Conservation (phyloP, 2,329 filamentous ascomycete species). For the Ilyonectria robusta region DNA sequence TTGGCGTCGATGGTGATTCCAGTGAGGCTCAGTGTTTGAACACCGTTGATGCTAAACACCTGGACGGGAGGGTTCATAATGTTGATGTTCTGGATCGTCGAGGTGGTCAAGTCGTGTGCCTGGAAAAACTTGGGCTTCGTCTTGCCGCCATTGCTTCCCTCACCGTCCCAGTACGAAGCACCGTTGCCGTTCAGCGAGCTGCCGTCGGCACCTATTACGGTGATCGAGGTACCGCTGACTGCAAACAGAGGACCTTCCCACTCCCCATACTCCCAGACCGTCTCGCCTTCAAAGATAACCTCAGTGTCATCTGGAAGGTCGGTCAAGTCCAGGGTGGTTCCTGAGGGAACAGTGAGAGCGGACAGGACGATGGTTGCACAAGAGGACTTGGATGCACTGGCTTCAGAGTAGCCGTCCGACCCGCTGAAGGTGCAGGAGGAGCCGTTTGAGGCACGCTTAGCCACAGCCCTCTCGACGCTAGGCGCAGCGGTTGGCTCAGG, state of each 20-base stretch:
- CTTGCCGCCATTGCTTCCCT: constrained; percentile 31
- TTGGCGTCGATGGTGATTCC: constrained; percentile 24
- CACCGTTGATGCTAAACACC: constrained; percentile 27
- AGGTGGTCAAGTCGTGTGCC: constrained; percentile 26
- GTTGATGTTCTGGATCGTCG: constrained; percentile 23
- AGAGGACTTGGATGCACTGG: constrained; percentile 21
- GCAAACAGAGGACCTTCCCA: constrained; percentile 26
- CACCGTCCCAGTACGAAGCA: constrained; percentile 25
- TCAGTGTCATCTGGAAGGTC: constrained; percentile 20
- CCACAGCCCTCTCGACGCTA: background rate
- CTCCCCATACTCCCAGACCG: constrained; percentile 21
- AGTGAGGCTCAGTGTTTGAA: constrained; percentile 19
- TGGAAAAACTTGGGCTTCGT: constrained; percentile 32
- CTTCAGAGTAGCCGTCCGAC: constrained; percentile 15
- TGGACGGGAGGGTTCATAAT: constrained; percentile 26
- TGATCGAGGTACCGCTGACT: constrained; percentile 26
- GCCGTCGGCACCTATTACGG: constrained; percentile 17
- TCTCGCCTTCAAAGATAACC: constrained; percentile 29
- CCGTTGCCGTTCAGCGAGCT: constrained; percentile 22
- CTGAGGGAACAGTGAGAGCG: constrained; percentile 18
- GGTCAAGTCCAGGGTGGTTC: constrained; percentile 24
- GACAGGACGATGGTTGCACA: constrained; percentile 26
- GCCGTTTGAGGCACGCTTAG: constrained; percentile 18
- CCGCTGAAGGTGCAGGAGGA: constrained; percentile 27
- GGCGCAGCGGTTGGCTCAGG: constrained; percentile 19